Evolutionary conservation across 805 yeast genomes (phyloP).

Genomic region (Ogataea haglerorum): DNA sequence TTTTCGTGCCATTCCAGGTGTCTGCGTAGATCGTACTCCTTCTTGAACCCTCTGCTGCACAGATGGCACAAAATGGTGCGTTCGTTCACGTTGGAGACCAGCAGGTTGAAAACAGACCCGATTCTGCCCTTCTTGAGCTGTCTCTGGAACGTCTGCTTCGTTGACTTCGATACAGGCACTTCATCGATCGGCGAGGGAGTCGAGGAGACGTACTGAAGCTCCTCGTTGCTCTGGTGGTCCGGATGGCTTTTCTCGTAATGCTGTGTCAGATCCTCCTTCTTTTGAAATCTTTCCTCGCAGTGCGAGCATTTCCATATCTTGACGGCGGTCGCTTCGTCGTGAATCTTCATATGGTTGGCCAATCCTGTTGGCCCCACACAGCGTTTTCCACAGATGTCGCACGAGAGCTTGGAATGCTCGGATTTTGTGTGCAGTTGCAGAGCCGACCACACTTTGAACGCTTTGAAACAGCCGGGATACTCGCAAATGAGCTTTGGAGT

Average conservation of each 20-base stretch:
- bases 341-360: constrained; percentile 69
- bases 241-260: constrained; percentile 55
- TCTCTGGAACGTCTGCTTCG: constrained; percentile 27
- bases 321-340: constrained; percentile 50
- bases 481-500: constrained; percentile 57
- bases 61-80: constrained; percentile 42
- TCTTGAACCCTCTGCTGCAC: constrained; percentile 53
- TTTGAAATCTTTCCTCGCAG: constrained; percentile 49
- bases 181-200: constrained; percentile 1
- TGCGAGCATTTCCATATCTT: constrained; percentile 65
- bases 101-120: constrained; percentile 38
- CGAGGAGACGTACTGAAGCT: constrained; percentile 4
- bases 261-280: constrained; percentile 50
- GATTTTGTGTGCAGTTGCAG: constrained; percentile 66
- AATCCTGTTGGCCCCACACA: constrained; percentile 74
- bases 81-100: constrained; percentile 36
- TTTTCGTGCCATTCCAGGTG: constrained; percentile 53
- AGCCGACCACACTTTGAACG: constrained; percentile 70
- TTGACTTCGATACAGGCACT: constrained; percentile 7
- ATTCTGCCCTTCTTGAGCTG: constrained; percentile 40
- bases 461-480: constrained; percentile 53
- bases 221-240: constrained; percentile 14
- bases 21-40: constrained; percentile 44
- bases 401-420: constrained; percentile 67
- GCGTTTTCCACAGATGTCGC: constrained; percentile 62